These are phyloP conservation scores for Vigna angularis DNA, from an alignment of 306 rosid genomes.

Conservation along the genomic window DNA sequence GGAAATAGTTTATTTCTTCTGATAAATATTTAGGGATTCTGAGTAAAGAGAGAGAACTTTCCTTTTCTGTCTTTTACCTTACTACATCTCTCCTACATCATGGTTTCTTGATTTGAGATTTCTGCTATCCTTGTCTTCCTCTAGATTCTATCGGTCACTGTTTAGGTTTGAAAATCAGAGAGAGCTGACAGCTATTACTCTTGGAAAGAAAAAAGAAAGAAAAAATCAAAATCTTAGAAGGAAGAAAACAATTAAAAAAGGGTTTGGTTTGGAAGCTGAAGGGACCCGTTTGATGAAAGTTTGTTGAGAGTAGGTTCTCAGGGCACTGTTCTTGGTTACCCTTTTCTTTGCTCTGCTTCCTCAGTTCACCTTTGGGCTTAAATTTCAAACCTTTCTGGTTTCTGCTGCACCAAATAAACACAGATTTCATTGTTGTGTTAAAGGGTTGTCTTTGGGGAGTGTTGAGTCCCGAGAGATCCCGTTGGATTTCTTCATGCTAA, in stretches of 20 bases:
- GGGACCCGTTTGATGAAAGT: conserved; percentile 49
- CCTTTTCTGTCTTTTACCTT: conserved; percentile 51
- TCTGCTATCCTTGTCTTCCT: conserved; percentile 47
- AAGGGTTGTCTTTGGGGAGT: conserved; percentile 17
- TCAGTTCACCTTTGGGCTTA: conserved; percentile 23
- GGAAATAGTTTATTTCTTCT: background rate
- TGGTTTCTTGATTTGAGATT: conserved; percentile 52
- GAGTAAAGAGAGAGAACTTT: conserved; percentile 53
- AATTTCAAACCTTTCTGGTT: conserved; percentile 49
- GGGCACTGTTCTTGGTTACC: conserved; percentile 38
- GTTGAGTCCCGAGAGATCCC: conserved; percentile 2
- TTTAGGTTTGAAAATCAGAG: conserved; percentile 48
- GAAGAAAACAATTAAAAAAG: background rate
- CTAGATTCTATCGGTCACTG: conserved; percentile 53
- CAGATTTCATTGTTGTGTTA: conserved; percentile 43
- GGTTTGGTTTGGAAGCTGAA: conserved; percentile 48
- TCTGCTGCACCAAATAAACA: conserved; percentile 28
- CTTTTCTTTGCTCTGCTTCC: conserved; percentile 40
- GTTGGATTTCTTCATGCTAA: background rate
- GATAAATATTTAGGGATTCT: conserved; percentile 38
- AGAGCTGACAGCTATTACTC: conserved; percentile 38
- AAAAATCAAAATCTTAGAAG: background rate
- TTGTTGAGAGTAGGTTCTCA: conserved; percentile 50
- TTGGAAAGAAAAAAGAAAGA: conserved; percentile 22
- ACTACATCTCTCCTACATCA: conserved; percentile 36